Evolutionary conservation across 2,329 filamentous ascomycete genomes (phyloP).

Genomic region (Graphiopsis chlorocephala): DNA sequence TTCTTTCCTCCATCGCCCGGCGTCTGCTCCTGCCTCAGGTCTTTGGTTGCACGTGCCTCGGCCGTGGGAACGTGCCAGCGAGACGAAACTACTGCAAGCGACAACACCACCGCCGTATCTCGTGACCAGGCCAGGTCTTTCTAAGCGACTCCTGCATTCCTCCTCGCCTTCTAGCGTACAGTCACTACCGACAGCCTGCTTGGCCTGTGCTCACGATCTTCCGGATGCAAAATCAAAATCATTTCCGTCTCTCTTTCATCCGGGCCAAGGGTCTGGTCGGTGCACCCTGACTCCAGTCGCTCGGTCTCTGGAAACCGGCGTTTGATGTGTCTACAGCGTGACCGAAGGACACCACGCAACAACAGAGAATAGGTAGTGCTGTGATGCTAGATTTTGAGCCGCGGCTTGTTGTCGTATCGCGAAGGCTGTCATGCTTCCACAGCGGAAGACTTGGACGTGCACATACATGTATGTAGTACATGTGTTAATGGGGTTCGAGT

Average conservation of each 20-base stretch:
- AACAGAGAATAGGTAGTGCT: no score
- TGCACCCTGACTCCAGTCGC: no score
- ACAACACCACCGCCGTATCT: not conserved
- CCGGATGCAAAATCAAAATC: not conserved
- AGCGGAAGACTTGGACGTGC: no score
- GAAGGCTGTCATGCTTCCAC: no score
- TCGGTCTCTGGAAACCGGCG: no score
- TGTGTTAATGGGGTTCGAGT: no score
- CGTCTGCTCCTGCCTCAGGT: not conserved
- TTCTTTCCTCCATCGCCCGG: not conserved
- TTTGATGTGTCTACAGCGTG: no score
- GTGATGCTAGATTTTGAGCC: no score
- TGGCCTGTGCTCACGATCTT: not conserved
- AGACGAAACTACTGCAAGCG: not conserved
- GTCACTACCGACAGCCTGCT: not conserved
- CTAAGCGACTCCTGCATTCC: not conserved
- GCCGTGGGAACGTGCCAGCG: not conserved
- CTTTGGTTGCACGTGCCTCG: not conserved
- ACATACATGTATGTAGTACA: no score
- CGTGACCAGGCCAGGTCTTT: not conserved
- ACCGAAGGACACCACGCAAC: no score
- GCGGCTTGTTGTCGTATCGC: no score
- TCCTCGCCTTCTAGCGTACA: not conserved
- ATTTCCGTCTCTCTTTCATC: not conserved
- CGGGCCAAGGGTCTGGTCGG: no score